Evolutionary conservation across 306 rosid species (phyloP), one percentile per base, ranked within the genome.

Genomic region (Casuarina equisetifolia): DNA sequence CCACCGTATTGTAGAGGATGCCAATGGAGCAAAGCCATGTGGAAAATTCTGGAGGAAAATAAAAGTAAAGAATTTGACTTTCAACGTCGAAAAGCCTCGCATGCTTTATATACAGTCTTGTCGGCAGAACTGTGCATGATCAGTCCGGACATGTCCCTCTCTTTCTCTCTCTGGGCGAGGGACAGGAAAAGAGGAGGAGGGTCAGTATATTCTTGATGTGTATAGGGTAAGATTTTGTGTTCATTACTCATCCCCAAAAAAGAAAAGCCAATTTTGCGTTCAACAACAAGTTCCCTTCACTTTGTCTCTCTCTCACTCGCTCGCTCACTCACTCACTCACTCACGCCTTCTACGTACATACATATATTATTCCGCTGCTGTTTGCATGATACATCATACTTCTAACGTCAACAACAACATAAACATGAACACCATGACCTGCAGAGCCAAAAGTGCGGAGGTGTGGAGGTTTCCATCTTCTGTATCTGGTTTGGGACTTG

Each of bases 91-190:
- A 88, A 85, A 75, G 82, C 50, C 49, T 76, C 72, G 69, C 89
- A 81, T 81, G 91, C 85, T 85, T 81, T 75, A 79, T 75, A 73
- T 7, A 79, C 77, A 69, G 90, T 79, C 85, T 67, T 89, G 90
- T 81, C 89, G 85, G 89, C 91, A 89, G 87, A 74, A 84, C 84
- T 82, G 83, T 85, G 85, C 76, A 83, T 83, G 55, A 85, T 89
- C 77, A 80, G 78, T 76, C 84, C 81, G 51, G 78, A 86, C 86
- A 82, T 55, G 75, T 51, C 79, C 36, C 73, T 43, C 78, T 81
- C 78, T 51, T 46, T 46, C 74, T 80, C 58, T 74, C 50, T 82
- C 69, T 70, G 54, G 17, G 39, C 40, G 17, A 46, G 74, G 74
- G 59, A 82, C 75, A 83, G 61, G 61, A 54, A 80, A 83, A 67